A percentile compares a stretch with the other conserved stretches of the same genome.
Conservation (phyloP, 495 filamentous ascomycete species). For the Darksidea phi region DNA sequence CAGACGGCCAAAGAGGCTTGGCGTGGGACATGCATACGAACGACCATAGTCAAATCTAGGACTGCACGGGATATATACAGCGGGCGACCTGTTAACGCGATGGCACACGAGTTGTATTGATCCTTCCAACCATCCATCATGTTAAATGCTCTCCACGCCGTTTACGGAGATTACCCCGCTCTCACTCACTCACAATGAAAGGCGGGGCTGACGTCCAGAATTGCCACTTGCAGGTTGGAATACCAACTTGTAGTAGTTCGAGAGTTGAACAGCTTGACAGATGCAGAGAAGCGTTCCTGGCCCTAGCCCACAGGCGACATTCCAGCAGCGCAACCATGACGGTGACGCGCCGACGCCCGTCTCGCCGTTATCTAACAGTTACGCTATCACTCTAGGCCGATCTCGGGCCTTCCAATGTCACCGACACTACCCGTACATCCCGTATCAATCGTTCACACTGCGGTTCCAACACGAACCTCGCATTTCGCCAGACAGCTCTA, state of each 20-base stretch:
- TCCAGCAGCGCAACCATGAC: not conserved
- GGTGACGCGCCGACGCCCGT: slow-evolving; percentile 2
- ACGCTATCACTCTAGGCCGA: slow-evolving; percentile 27
- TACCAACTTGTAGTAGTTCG: too few species aligned
- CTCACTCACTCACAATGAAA: too few species aligned
- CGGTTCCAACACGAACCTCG: not conserved
- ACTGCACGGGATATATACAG: not conserved
- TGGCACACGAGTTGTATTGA: not conserved
- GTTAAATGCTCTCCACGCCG: too few species aligned
- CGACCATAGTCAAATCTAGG: slow-evolving; percentile 6
- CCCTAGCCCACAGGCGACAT: too few species aligned
- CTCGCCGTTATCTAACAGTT: slow-evolving; percentile 33
- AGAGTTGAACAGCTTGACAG: too few species aligned
- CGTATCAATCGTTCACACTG: not conserved
- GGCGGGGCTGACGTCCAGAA: too few species aligned
- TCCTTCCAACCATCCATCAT: too few species aligned
- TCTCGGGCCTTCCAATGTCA: slow-evolving; percentile 19
- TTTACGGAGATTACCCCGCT: too few species aligned
- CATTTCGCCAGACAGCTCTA: not conserved
- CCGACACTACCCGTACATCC: slow-evolving; percentile 27
- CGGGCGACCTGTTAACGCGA: not conserved
- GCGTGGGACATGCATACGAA: slow-evolving; percentile 9
- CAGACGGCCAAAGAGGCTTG: slow-evolving; percentile 1
- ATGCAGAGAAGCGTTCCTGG: too few species aligned
- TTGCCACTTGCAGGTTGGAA: too few species aligned